Conservation (phyloP, 2,329 filamentous ascomycete genomes). For the Colletotrichum sp. region DNA sequence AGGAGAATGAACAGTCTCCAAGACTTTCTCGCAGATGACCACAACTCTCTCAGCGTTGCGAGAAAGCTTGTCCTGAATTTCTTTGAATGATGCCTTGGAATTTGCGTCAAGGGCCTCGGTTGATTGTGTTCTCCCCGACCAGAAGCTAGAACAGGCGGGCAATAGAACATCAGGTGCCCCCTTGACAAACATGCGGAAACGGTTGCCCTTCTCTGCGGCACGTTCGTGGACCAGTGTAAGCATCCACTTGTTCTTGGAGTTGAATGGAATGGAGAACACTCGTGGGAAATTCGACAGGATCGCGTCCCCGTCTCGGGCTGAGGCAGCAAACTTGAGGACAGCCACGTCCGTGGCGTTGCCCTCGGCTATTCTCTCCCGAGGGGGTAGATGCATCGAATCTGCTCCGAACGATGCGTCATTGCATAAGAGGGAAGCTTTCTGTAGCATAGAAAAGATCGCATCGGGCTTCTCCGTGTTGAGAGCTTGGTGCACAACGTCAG, state of each 20-base stretch:
- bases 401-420: not conserved
- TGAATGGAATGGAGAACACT: not conserved
- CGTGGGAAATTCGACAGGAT: not conserved
- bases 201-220: not conserved
- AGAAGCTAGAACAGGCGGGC: not conserved
- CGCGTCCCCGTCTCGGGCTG: not conserved
- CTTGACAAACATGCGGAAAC: not conserved
- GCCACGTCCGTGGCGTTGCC: not conserved
- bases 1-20: not conserved
- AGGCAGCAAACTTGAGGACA: not conserved
- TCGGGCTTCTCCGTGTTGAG: not conserved
- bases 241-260: not conserved
- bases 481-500: not conserved
- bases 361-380: not conserved
- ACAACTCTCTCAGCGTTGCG: not conserved
- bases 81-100: not conserved
- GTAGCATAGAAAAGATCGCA: not conserved
- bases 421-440: not conserved
- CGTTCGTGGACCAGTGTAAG: not conserved
- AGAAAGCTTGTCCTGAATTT: not conserved
- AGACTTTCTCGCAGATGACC: not conserved
- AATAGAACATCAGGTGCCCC: not conserved
- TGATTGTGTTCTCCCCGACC: not conserved
- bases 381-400: not conserved
- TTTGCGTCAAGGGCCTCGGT: not conserved